These are phyloP conservation scores for Naumovozyma dairenensis DNA, from an alignment of 805 yeast genomes.

Conservation along the genomic window DNA sequence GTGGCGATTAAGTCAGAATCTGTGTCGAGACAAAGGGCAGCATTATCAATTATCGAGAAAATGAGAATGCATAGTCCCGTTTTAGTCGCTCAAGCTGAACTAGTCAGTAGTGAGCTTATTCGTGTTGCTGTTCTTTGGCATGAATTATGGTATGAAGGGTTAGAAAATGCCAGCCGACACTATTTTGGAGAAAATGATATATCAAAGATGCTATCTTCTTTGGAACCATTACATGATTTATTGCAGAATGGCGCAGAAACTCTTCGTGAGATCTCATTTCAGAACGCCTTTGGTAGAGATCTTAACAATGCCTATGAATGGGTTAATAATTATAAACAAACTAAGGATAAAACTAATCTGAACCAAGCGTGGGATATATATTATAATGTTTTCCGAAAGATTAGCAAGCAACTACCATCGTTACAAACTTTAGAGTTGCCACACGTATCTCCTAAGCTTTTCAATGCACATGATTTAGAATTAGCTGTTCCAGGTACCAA, in stretches of 20 bases:
- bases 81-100: conserved; percentile 83
- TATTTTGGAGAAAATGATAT: conserved; percentile 92
- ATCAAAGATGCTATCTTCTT: conserved; percentile 84
- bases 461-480: conserved; percentile 68
- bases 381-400: conserved; percentile 85
- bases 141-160: conserved; percentile 95
- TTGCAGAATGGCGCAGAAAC: conserved; percentile 85
- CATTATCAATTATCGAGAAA: conserved; percentile 79
- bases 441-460: conserved; percentile 84
- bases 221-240: conserved; percentile 82
- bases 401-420: conserved; percentile 82
- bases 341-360: conserved; percentile 77
- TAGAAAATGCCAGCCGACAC: conserved; percentile 90
- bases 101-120: conserved; percentile 88
- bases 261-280: conserved; percentile 83
- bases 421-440: conserved; percentile 78
- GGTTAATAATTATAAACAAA: conserved; percentile 75
- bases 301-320: conserved; percentile 87
- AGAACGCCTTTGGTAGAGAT: conserved; percentile 89
- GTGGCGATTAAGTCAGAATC: conserved; percentile 95
- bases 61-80: conserved; percentile 81
- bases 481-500: conserved; percentile 94
- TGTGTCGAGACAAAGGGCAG: conserved; percentile 81
- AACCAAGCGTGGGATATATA: conserved; percentile 98
- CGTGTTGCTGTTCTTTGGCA: conserved; percentile 96